phyloP scores from a whole-genome alignment of 495 filamentous ascomycete species.

The Penicillium macrosclerotiorum region DNA sequence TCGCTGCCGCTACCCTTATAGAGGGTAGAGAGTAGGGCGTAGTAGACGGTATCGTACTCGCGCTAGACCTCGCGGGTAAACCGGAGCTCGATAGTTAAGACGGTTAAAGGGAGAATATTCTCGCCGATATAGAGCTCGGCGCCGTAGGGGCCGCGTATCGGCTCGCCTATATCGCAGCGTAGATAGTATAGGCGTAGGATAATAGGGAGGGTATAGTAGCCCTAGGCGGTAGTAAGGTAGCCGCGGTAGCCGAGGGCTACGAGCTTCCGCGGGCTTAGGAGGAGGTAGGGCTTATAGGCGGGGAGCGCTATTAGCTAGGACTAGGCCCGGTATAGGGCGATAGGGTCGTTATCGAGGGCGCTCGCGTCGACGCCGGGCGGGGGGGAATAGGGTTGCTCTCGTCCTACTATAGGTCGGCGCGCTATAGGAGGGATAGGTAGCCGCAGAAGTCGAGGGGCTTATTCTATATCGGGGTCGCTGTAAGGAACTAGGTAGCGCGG shows the following conservation, averaged over 20 bases:
- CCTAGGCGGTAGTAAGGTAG: no score
- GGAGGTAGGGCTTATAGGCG: no score
- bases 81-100: neutral
- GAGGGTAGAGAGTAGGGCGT: neutral
- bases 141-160: neutral
- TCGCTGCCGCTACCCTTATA: neutral
- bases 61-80: neutral
- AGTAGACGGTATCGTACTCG: neutral
- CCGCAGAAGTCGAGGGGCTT: slow-evolving; percentile 3
- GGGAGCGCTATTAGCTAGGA: neutral
- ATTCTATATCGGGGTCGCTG: neutral
- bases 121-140: neutral
- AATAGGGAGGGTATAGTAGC: no score
- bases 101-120: neutral
- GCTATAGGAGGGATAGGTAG: neutral
- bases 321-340: neutral
- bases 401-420: neutral
- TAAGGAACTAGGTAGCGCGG: neutral
- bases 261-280: no score
- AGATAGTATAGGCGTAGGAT: no score
- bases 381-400: no score
- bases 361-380: no score
- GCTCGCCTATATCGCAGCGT: neutral
- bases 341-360: neutral
- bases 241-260: no score